phyloP scores from a whole-genome alignment of 2,329 filamentous ascomycete species.

The Fusarium lyarnte region DNA sequence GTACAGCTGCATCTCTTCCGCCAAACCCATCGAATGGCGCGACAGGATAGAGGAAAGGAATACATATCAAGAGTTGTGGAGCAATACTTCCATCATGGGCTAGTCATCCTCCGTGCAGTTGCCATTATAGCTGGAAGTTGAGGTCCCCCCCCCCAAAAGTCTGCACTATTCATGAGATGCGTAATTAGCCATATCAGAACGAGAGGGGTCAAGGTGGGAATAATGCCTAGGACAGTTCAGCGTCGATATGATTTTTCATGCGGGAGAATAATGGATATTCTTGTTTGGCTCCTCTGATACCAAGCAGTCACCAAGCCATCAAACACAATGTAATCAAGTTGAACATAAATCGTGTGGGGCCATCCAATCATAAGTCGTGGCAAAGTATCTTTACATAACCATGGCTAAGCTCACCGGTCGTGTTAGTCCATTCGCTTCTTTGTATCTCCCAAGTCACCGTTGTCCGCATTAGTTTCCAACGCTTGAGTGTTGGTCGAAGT shows the following conservation, averaged over 20 bases:
- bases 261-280: not conserved
- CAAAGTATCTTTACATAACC: not conserved
- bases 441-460: constrained; percentile 43
- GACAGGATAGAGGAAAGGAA: not conserved
- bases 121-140: not conserved
- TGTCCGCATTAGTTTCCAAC: constrained; percentile 37
- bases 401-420: not conserved
- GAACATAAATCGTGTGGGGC: constrained; percentile 17
- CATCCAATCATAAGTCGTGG: constrained; percentile 14
- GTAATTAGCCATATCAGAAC: not conserved
- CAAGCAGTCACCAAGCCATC: not conserved
- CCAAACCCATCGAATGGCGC: not conserved
- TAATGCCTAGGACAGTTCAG: not conserved
- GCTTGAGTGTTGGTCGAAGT: constrained; percentile 16
- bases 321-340: not conserved
- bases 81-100: not conserved
- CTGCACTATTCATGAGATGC: not conserved
- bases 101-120: not conserved
- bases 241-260: not conserved
- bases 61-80: not conserved
- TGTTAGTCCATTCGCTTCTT: constrained; percentile 49
- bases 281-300: not conserved
- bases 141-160: not conserved
- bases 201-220: not conserved
- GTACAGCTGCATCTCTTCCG: not conserved